phyloP scores from a whole-genome alignment of 1,139 yeast species.

The Diutina scorzettiae region DNA sequence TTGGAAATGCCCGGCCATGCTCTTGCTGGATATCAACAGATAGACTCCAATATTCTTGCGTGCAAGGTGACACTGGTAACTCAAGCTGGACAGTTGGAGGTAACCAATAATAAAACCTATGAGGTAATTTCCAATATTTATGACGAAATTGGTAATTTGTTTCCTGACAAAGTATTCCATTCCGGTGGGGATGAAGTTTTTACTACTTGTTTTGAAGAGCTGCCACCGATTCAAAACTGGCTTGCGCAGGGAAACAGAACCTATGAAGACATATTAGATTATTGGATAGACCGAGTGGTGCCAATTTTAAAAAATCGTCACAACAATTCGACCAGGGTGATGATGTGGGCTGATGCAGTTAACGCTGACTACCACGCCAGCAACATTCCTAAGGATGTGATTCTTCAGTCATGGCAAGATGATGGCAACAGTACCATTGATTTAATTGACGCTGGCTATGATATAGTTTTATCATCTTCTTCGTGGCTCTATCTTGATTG shows the following conservation, averaged over 20 bases:
- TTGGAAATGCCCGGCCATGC: slow-evolving; percentile 40
- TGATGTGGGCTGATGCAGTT: slow-evolving; percentile 40
- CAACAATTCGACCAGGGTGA: slow-evolving; percentile 15
- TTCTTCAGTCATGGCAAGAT: slow-evolving; percentile 29
- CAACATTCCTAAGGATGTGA: slow-evolving; percentile 19
- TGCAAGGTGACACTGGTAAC: slow-evolving; percentile 35
- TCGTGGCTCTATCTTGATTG: slow-evolving; percentile 33
- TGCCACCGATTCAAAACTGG: slow-evolving; percentile 19
- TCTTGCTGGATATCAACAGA: slow-evolving; percentile 30
- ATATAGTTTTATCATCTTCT: slow-evolving; percentile 29
- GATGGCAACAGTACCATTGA: slow-evolving; percentile 12
- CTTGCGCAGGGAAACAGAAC: slow-evolving; percentile 18
- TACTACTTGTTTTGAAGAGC: slow-evolving; percentile 24
- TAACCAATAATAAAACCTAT: slow-evolving; percentile 23
- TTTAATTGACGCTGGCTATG: slow-evolving; percentile 27
- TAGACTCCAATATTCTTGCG: slow-evolving; percentile 22
- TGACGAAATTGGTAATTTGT: slow-evolving; percentile 22
- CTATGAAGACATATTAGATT: slow-evolving; percentile 22
- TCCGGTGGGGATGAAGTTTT: slow-evolving; percentile 36
- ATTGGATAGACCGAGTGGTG: slow-evolving; percentile 26
- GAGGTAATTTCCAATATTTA: slow-evolving; percentile 24
- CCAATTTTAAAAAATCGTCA: slow-evolving; percentile 17
- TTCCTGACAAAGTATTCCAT: slow-evolving; percentile 30
- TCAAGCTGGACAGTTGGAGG: slow-evolving; percentile 35
- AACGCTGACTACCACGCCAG: slow-evolving; percentile 12